phyloP scores from a whole-genome alignment of 1,284 basidiomycete genomes.

The Butyriboletus appendiculatus region DNA sequence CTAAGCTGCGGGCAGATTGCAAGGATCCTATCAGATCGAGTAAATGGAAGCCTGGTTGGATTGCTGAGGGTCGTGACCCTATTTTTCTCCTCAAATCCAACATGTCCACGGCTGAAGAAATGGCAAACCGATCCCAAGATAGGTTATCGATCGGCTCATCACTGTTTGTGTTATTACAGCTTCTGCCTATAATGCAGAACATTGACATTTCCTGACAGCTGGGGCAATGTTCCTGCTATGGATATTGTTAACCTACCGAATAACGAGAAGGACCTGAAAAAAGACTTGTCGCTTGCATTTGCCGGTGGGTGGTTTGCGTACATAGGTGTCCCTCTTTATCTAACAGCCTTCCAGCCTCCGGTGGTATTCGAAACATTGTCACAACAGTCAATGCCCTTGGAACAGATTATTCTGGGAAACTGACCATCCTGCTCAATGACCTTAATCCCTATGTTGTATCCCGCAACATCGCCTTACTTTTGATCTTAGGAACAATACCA shows the following conservation, averaged over 20 bases:
- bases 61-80: conserved; percentile 23
- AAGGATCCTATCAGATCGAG: conserved; percentile 23
- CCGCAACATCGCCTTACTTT: conserved; percentile 41
- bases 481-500: conserved; percentile 37
- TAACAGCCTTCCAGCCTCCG: conserved; percentile 18
- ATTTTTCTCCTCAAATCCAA: conserved; percentile 15
- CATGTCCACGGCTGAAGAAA: conserved; percentile 10
- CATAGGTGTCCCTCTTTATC: conserved; percentile 4
- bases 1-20: conserved; percentile 21
- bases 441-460: conserved; percentile 21
- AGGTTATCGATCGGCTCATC: conserved; percentile 22
- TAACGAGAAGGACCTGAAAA: conserved; percentile 35
- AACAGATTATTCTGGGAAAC: conserved; percentile 24
- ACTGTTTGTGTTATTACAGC: conserved; percentile 17
- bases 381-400: conserved; percentile 27
- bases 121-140: conserved; percentile 6
- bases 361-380: conserved; percentile 29
- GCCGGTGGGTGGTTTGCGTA: conserved; percentile 26
- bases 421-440: conserved; percentile 42
- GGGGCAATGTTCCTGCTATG: conserved; percentile 30
- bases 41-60: conserved; percentile 28
- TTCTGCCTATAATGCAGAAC: neutral
- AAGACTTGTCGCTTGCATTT: conserved; percentile 37
- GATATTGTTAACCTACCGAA: conserved; percentile 45
- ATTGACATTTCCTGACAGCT: conserved; percentile 12